Evolutionary conservation across 2,329 filamentous ascomycete genomes (phyloP), one percentile per base, ranked within the genome.

Genomic region (Tolypocladium nubicola): DNA sequence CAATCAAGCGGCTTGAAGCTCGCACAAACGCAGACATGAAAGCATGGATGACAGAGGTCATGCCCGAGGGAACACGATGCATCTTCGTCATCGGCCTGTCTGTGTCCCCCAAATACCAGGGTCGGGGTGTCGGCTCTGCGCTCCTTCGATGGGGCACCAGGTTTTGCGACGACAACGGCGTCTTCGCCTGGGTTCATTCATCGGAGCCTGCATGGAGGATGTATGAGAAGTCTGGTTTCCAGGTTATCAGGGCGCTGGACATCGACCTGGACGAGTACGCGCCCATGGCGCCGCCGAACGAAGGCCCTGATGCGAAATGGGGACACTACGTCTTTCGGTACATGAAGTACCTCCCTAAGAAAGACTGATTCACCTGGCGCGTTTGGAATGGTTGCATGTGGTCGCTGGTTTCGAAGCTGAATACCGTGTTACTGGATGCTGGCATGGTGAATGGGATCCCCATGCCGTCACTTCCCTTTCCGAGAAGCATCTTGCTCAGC

Each of bases 121-220:
- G 64, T 4, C 64, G 58, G 3, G 71, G 71, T 5, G 61, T 73
- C 14, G 72, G 70, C 4, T 63, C 64, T 0, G 65, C 64, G 37
- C 64, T 73, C 41, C 57, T 73, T 26, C 59, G 60, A 35, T 70
- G 66, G 65, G 71, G 70, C 26, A 69, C 66, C 5, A 53, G 61
- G 14, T 61, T 65, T 7, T 68, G 67, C 53, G 69, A 72, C 52
- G 55, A 62, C 7, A 55, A 63, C 37, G 60, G 62, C 3, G 65
- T 64, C 10, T 68, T 71, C 47, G 65, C 64, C 39, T 72, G 70
- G 70, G 70, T 70, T 52, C 68, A 71, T 57, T 67, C 70, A 19
- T 72, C 69, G 8, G 68, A 70, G 57, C 62, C 61, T 7, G 68
- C 62, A 1, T 68, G 63, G 62, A 55, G 35, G n/a, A 60, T 67